Conservation (phyloP, 495 filamentous ascomycete species). For the Achaetomiella virescens region DNA sequence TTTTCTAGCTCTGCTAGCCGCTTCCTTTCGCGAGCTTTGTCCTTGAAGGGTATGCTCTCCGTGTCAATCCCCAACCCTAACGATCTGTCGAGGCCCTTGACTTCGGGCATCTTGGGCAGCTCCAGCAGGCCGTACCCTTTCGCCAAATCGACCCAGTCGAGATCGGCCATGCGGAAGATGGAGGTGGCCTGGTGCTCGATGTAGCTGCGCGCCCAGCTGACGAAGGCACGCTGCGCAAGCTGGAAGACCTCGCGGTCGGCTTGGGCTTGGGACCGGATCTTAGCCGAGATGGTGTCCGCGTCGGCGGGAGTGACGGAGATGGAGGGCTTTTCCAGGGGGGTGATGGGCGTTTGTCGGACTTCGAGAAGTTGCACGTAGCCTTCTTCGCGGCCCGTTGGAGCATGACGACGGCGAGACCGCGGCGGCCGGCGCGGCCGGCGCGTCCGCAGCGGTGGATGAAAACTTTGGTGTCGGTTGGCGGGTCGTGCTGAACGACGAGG, state of each 20-base stretch:
- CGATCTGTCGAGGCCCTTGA: slow-evolving; percentile 63
- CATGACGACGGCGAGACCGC: slow-evolving; percentile 77
- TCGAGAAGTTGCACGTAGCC: slow-evolving; percentile 85
- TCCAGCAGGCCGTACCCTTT: slow-evolving; percentile 73
- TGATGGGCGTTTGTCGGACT: slow-evolving; percentile 82
- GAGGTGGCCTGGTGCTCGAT: slow-evolving; percentile 83
- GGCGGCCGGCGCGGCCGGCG: slow-evolving; percentile 81
- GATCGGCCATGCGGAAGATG: slow-evolving; percentile 78
- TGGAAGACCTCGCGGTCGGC: slow-evolving; percentile 80
- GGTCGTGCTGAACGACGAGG: slow-evolving; percentile 87
- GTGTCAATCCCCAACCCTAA: slow-evolving; percentile 83
- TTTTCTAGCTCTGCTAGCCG: slow-evolving; percentile 46
- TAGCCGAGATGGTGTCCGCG: slow-evolving; percentile 43
- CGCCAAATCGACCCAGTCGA: slow-evolving; percentile 79
- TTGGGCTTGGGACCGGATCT: slow-evolving; percentile 55
- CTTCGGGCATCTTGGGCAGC: slow-evolving; percentile 91
- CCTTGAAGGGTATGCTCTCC: slow-evolving; percentile 60
- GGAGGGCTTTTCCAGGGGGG: slow-evolving; percentile 47
- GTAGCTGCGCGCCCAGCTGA: slow-evolving; percentile 86
- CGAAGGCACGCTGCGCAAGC: slow-evolving; percentile 82
- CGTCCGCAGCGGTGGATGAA: slow-evolving; percentile 94
- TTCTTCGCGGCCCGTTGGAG: slow-evolving; percentile 75
- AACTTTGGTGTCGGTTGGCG: slow-evolving; percentile 85
- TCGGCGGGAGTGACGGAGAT: slow-evolving; percentile 50
- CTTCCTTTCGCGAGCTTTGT: slow-evolving; percentile 68